phyloP scores from a whole-genome alignment of 345 rosid genomes.

The Bruguiera gymnorhiza region DNA sequence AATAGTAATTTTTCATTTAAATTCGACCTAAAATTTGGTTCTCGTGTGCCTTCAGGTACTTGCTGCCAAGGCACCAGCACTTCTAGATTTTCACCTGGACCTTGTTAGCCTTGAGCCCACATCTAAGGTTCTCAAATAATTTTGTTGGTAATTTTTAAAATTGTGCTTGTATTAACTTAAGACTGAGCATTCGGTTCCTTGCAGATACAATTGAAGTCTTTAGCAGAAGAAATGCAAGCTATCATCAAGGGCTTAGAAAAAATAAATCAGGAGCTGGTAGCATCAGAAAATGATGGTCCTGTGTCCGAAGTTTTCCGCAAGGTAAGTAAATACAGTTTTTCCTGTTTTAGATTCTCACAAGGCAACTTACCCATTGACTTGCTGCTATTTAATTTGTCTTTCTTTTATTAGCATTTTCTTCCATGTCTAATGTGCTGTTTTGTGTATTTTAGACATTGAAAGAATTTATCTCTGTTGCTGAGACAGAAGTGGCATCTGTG shows the following conservation, averaged over 20 bases:
- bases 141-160: slow-evolving; percentile 11
- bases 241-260: slow-evolving; percentile 92
- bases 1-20: background rate
- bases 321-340: slow-evolving; percentile 36
- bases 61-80: slow-evolving; percentile 68
- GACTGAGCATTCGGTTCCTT: slow-evolving; percentile 17
- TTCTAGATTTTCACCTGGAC: slow-evolving; percentile 77
- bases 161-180: slow-evolving; percentile 10
- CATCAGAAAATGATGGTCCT: slow-evolving; percentile 92
- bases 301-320: slow-evolving; percentile 82
- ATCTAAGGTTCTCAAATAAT: slow-evolving; percentile 58
- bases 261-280: slow-evolving; percentile 78
- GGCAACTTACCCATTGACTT: background rate
- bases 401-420: background rate
- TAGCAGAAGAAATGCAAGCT: slow-evolving; percentile 99
- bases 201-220: slow-evolving; percentile 93
- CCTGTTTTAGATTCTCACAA: background rate
- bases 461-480: slow-evolving; percentile 70
- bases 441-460: slow-evolving; percentile 55
- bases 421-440: slow-evolving; percentile 12
- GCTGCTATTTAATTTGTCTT: background rate
- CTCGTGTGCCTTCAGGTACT: slow-evolving; percentile 50
- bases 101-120: slow-evolving; percentile 83
- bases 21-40: slow-evolving; percentile 10
- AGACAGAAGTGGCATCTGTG: slow-evolving; percentile 73